Evolutionary conservation across 768 basidiomycete genomes (phyloP), one percentile per base, ranked within the genome.

Genomic region (Leccinum imitatum): DNA sequence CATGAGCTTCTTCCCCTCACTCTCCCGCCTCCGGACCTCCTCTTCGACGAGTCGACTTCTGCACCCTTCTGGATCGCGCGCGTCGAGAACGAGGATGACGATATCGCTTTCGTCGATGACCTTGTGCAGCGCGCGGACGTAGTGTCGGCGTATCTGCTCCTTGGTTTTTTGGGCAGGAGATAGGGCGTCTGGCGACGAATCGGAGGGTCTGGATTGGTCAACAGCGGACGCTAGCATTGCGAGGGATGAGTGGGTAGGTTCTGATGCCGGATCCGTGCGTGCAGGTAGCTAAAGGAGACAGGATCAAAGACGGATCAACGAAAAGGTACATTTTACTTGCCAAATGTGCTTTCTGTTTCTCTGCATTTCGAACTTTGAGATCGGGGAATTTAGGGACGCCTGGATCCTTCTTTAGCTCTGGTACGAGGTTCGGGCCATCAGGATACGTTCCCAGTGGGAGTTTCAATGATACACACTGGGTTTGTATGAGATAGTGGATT

Each of bases 31-130:
- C 50, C 90, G 79, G 1, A 97, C 94, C 71, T 97, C 95, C 69
- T 96, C 93, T 72, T 99, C 97, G 6, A 98, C 94, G 41, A 96
- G 80, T 54, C 89, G 81, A 74, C 93, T 96, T 64, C 96, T 77
- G 48, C 93, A 95, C 0, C 96, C 95, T 59, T 96, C 90, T 2
- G 96, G 96, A 78, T 98, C 96, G 47, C 96, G 80, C 1, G 95
- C 95, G 75, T 98, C 97, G 15, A 98, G 80, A 0, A 93, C 91
- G 37, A 91, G 87, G 46, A 98, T 80, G 54, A 98, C 76, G 33
- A 99, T 90, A 71, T 98, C 95, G 64, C 90, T 89, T 68, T 95
- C 82, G 64, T 97, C 95, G 60, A 98, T 89, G 50, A 99, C 96
- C 76, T 91, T 94, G 75, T 93, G 87, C 23, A 98, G 75, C 1